phyloP scores from a whole-genome alignment of 169 alveolate genomes.

The Plasmodium sp. region DNA sequence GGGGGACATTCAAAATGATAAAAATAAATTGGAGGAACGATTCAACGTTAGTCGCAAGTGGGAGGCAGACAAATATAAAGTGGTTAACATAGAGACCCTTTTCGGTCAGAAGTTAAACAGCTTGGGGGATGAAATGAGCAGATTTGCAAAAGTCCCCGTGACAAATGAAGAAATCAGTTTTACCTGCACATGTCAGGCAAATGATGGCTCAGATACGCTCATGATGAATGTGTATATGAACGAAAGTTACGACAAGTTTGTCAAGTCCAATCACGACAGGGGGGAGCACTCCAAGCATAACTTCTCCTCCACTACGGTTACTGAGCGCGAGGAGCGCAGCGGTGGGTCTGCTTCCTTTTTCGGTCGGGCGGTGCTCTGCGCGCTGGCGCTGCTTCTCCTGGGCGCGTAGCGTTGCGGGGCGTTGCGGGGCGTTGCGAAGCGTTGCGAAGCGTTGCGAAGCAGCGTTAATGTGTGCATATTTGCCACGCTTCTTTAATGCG shows the following conservation, averaged over 20 bases:
- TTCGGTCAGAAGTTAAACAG: not conserved
- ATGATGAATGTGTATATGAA: conserved; percentile 68
- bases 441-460: not conserved
- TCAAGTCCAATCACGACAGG: not conserved
- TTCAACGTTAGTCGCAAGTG: not conserved
- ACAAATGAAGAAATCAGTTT: not conserved
- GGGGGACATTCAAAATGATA: not conserved
- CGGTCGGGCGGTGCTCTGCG: not conserved
- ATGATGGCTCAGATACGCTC: conserved; percentile 2
- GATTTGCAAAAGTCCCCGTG: conserved; percentile 15
- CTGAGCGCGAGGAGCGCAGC: not conserved
- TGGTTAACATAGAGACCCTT: not conserved
- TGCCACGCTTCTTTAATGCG: not conserved
- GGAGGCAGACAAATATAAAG: conserved; percentile 28
- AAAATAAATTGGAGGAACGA: not conserved
- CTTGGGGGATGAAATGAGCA: conserved; percentile 9
- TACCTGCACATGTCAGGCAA: conserved; percentile 47
- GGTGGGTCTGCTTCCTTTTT: not conserved
- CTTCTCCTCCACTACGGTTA: not conserved
- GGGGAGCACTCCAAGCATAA: not conserved
- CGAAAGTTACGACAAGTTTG: conserved; percentile 10
- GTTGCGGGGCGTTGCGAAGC: not conserved
- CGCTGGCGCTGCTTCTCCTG: not conserved
- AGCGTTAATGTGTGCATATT: not conserved
- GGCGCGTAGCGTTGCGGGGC: not conserved